Percentiles rank a stretch among this genome's conserved stretches.
phyloP scores from a whole-genome alignment of 257 asterid species.

The Penstemon davidsonii region DNA sequence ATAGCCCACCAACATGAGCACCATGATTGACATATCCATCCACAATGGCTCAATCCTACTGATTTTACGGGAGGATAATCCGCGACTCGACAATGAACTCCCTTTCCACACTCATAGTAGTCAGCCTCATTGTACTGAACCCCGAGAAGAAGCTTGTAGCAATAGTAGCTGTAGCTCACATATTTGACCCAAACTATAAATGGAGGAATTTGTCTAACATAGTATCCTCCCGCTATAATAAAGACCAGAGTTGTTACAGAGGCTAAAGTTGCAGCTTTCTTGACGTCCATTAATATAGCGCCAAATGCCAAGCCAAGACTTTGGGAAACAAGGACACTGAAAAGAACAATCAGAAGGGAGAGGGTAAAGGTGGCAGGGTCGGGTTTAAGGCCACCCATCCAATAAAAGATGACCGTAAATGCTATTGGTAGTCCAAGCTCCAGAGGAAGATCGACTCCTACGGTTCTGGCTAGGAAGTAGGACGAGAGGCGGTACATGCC shows the following conservation, averaged over 20 bases:
- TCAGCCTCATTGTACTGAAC: conserved; percentile 70
- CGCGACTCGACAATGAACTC: conserved; percentile 64
- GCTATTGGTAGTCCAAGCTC: conserved; percentile 95
- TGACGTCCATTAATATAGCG: conserved; percentile 90
- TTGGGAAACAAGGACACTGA: conserved; percentile 93
- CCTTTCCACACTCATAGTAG: conserved; percentile 70
- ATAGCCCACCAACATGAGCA: conserved; percentile 76
- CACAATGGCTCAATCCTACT: conserved; percentile 72
- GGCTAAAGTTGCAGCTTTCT: conserved; percentile 91
- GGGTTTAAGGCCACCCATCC: conserved; percentile 98
- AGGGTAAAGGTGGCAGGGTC: conserved; percentile 74
- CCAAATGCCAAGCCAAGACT: conserved; percentile 89
- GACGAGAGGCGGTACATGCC: conserved; percentile 97
- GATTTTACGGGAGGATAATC: conserved; percentile 78
- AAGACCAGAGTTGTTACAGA: conserved; percentile 89
- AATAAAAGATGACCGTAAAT: conserved; percentile 84
- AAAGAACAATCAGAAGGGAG: conserved; percentile 77
- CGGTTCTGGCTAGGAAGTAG: conserved; percentile 82
- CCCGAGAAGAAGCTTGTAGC: conserved; percentile 83
- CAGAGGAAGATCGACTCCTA: conserved; percentile 86
- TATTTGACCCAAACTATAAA: conserved; percentile 86
- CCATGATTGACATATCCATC: conserved; percentile 65
- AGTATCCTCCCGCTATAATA: conserved; percentile 94
- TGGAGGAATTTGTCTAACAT: conserved; percentile 81
- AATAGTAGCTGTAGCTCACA: conserved; percentile 86